Conservation (phyloP, 495 filamentous ascomycete genomes). For the Penicillium subrubescens region DNA sequence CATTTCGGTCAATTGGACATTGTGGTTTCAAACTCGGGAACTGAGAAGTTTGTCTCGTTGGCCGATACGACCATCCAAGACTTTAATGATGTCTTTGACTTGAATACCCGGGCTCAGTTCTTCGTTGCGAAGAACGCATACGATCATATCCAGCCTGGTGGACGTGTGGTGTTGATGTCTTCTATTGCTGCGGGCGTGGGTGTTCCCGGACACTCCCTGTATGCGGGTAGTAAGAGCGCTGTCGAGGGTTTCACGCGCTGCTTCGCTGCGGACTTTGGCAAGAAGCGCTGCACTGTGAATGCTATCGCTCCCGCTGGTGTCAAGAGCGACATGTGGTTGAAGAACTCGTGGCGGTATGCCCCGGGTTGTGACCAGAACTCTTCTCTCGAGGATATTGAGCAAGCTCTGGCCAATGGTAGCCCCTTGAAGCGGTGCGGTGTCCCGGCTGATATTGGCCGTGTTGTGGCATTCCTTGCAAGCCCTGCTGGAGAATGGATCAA, state of each 20-base stretch:
- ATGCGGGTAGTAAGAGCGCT: constrained; percentile 76
- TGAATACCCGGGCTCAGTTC: constrained; percentile 80
- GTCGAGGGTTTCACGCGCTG: constrained; percentile 77
- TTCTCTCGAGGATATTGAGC: constrained; percentile 44
- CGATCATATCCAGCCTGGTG: constrained; percentile 65
- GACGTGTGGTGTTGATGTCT: constrained; percentile 62
- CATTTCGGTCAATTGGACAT: constrained; percentile 74
- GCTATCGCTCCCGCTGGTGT: constrained; percentile 75
- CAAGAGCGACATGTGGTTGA: constrained; percentile 77
- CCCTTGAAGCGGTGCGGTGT: constrained; percentile 57
- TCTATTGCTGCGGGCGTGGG: constrained; percentile 59
- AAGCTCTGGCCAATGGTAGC: constrained; percentile 39
- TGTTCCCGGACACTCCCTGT: constrained; percentile 72
- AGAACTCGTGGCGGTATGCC: constrained; percentile 67
- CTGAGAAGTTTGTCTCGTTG: constrained; percentile 47
- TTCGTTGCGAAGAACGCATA: constrained; percentile 79
- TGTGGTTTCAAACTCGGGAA: constrained; percentile 65
- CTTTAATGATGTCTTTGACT: constrained; percentile 74
- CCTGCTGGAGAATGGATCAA: constrained; percentile 64
- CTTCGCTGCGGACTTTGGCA: constrained; percentile 73
- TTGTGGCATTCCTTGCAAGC: constrained; percentile 57
- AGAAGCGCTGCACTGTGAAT: constrained; percentile 74
- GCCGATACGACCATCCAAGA: constrained; percentile 73
- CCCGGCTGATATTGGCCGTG: constrained; percentile 60
- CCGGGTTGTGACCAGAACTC: constrained; percentile 48